Evolutionary conservation across 208 protist genomes (phyloP).

Genomic region (Acanthamoeba culbertsoni): DNA sequence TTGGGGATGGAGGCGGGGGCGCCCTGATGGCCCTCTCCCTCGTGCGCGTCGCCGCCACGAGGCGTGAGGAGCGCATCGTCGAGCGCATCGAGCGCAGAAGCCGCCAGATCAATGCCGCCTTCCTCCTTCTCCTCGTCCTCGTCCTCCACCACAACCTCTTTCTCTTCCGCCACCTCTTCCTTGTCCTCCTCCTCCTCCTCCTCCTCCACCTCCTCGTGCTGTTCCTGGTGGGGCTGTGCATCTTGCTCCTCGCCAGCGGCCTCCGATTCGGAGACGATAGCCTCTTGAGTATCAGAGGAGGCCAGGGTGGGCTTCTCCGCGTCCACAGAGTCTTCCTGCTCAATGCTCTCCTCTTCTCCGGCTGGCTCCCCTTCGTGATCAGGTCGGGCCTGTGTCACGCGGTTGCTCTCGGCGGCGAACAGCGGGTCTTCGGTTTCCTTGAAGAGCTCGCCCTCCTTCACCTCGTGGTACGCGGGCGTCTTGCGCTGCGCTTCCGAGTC

Average conservation of each 20-base stretch:
- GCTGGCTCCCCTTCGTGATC: too few species aligned
- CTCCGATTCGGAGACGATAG: too few species aligned
- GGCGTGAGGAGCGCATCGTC: conserved; percentile 1
- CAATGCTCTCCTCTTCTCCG: too few species aligned
- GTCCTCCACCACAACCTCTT: background rate
- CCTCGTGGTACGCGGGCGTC: background rate
- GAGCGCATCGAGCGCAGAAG: background rate
- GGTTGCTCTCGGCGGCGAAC: too few species aligned
- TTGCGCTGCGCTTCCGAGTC: background rate
- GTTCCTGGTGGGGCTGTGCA: background rate
- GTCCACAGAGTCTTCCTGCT: background rate
- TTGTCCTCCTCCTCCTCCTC: background rate
- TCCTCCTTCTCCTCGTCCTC: background rate
- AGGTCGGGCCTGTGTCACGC: too few species aligned
- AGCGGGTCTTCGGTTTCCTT: background rate
- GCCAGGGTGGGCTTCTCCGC: background rate
- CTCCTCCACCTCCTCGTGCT: background rate
- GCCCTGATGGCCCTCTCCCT: background rate
- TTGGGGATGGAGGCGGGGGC: background rate
- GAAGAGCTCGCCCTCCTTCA: conserved; percentile 18
- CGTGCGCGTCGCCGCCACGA: background rate
- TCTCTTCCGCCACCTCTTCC: background rate
- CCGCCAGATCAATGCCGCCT: background rate
- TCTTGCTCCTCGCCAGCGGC: background rate
- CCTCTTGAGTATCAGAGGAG: too few species aligned